Evolutionary conservation across 345 rosid genomes (phyloP).

Genomic region (Noccaea bulbosa): DNA sequence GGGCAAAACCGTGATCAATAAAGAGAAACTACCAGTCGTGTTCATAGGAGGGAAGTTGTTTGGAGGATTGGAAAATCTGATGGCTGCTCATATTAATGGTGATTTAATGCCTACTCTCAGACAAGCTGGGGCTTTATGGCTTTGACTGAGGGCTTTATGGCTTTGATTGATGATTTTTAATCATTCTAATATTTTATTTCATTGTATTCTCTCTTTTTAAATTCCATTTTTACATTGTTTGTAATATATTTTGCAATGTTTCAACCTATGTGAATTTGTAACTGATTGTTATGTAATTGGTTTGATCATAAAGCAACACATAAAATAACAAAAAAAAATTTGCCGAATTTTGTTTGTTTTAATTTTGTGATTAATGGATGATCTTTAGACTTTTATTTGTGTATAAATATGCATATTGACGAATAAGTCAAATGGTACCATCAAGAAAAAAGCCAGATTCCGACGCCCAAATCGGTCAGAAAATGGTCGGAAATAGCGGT

Average conservation of each 20-base stretch:
- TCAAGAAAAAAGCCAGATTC: no score
- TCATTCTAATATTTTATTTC: conserved; percentile 11
- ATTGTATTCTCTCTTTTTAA: neutral
- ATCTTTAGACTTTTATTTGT: neutral
- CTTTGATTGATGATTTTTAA: conserved; percentile 51
- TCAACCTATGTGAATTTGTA: conserved; percentile 28
- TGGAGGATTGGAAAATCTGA: conserved; percentile 90
- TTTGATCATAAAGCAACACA: conserved; percentile 13
- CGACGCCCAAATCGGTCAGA: no score
- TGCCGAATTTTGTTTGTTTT: neutral
- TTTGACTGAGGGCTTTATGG: conserved; percentile 84
- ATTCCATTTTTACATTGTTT: conserved; percentile 14
- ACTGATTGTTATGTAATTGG: conserved; percentile 22
- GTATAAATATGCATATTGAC: neutral
- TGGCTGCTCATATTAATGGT: conserved; percentile 93
- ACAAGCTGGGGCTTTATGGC: conserved; percentile 98
- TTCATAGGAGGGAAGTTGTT: conserved; percentile 86
- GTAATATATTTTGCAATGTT: conserved; percentile 13
- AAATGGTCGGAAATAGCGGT: no score
- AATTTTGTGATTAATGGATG: conserved; percentile 1
- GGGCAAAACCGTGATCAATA: conserved; percentile 30
- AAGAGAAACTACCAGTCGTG: conserved; percentile 73
- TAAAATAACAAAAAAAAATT: neutral
- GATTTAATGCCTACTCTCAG: conserved; percentile 76
- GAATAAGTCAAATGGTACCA: conserved; percentile 10